These are phyloP conservation scores for Byssothecium circinans DNA, from an alignment of 2,329 filamentous ascomycete species.

Conservation along the genomic window DNA sequence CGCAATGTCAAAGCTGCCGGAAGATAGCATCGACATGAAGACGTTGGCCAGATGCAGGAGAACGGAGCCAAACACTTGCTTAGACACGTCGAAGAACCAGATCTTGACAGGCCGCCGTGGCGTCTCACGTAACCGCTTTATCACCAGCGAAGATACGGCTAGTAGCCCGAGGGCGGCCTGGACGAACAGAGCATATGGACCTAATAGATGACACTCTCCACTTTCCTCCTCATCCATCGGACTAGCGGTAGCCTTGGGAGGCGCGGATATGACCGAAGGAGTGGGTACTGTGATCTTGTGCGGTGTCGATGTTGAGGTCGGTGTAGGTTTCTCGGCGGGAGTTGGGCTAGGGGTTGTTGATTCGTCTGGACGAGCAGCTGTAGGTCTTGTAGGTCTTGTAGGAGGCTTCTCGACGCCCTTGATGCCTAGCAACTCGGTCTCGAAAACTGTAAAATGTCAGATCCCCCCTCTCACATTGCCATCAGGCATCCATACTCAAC, in stretches of 20 bases:
- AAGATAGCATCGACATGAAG: slow-evolving; percentile 94
- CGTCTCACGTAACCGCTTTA: slow-evolving; percentile 88
- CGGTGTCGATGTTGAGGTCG: slow-evolving; percentile 7
- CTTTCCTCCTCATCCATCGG: slow-evolving; percentile 49
- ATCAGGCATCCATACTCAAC: slow-evolving; percentile 57
- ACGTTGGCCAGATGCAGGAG: slow-evolving; percentile 91
- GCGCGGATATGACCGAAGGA: slow-evolving; percentile 12
- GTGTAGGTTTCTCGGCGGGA: background rate
- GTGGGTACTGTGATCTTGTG: slow-evolving; percentile 10
- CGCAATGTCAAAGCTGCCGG: slow-evolving; percentile 74
- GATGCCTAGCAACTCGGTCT: slow-evolving; percentile 87
- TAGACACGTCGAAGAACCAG: slow-evolving; percentile 96
- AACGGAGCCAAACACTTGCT: slow-evolving; percentile 93
- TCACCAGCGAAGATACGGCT: slow-evolving; percentile 83
- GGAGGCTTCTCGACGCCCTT: slow-evolving; percentile 49
- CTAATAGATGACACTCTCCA: slow-evolving; percentile 84
- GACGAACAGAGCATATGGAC: slow-evolving; percentile 86
- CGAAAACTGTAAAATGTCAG: slow-evolving; percentile 66
- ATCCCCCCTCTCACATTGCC: slow-evolving; percentile 2
- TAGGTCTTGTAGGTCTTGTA: slow-evolving; percentile 17
- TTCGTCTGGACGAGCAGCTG: slow-evolving; percentile 12
- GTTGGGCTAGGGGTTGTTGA: slow-evolving; percentile 11
- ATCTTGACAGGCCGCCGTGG: slow-evolving; percentile 92
- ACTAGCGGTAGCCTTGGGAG: slow-evolving; percentile 23
- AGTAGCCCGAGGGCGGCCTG: slow-evolving; percentile 83